phyloP scores from a whole-genome alignment of 1,139 yeast genomes.

The Saccharomyces pastorianus region DNA sequence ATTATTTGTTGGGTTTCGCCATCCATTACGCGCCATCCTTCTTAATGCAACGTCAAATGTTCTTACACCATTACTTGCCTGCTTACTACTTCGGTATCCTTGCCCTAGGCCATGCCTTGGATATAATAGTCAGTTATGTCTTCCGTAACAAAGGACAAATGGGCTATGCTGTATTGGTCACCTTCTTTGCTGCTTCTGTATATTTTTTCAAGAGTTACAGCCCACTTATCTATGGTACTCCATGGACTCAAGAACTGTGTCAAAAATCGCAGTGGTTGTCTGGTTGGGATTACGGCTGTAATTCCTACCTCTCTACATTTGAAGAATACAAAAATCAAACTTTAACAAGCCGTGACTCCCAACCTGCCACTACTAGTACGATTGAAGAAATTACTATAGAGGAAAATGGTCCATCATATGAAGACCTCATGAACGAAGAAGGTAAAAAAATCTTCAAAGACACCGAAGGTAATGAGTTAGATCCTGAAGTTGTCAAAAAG shows the following conservation, averaged over 20 bases:
- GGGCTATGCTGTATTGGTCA: conserved; percentile 40
- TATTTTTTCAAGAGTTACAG: conserved; percentile 57
- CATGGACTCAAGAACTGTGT: conserved; percentile 73
- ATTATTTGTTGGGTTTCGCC: conserved; percentile 72
- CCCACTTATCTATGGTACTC: conserved; percentile 66
- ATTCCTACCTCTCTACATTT: conserved; percentile 33
- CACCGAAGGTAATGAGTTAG: conserved; percentile 22
- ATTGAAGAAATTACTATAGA: neutral
- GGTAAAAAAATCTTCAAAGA: conserved; percentile 24
- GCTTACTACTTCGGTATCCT: conserved; percentile 83
- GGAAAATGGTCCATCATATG: conserved; percentile 5
- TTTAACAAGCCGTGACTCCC: neutral
- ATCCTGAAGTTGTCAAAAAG: conserved; percentile 20
- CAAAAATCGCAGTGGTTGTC: conserved; percentile 48
- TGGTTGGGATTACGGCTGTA: conserved; percentile 85
- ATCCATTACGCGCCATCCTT: conserved; percentile 81
- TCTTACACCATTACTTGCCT: conserved; percentile 87
- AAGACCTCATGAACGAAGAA: conserved; percentile 16
- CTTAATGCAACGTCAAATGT: conserved; percentile 88
- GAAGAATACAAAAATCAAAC: conserved; percentile 17
- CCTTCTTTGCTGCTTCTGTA: conserved; percentile 44
- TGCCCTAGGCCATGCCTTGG: conserved; percentile 75
- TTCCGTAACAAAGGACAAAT: conserved; percentile 36
- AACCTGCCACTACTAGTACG: neutral
- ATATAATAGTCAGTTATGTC: conserved; percentile 48